These are phyloP conservation scores for Gossypium lobatum DNA, from an alignment of 441 rosid species.

Conservation along the genomic window DNA sequence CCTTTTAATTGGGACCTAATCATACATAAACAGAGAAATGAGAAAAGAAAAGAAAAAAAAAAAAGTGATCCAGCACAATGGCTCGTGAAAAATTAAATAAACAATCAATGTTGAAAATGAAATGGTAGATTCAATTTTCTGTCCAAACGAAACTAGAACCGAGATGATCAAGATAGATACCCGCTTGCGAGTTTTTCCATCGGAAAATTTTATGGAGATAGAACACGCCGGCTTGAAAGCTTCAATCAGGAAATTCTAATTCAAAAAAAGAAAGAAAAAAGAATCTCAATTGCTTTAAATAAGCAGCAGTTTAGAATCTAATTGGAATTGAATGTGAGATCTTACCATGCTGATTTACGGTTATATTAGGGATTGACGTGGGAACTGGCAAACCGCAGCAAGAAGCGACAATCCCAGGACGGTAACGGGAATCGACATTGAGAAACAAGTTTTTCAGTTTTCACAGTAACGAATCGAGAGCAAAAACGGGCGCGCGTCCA, in stretches of 20 bases:
- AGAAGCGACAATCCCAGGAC: too few relatives aligned
- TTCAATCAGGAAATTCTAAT: slow-evolving; percentile 82
- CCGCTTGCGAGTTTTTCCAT: slow-evolving; percentile 86
- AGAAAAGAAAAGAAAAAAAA: not conserved
- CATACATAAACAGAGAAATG: not conserved
- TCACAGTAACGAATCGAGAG: too few relatives aligned
- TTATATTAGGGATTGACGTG: not conserved
- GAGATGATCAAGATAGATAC: slow-evolving; percentile 26
- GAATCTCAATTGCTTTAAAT: not conserved
- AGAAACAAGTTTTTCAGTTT: too few relatives aligned
- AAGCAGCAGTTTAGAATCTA: not conserved
- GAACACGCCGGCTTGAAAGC: slow-evolving; percentile 92
- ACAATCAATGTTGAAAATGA: not conserved
- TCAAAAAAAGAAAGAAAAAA: not conserved
- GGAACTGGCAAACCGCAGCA: too few relatives aligned
- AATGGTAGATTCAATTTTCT: not conserved
- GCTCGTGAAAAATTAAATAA: not conserved
- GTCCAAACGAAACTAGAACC: not conserved
- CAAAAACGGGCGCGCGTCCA: too few relatives aligned
- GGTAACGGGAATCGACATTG: too few relatives aligned
- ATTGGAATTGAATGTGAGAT: not conserved
- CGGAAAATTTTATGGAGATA: slow-evolving; percentile 61
- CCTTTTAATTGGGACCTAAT: slow-evolving; percentile 83
- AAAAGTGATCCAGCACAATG: not conserved
- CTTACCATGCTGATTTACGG: slow-evolving; percentile 5